Base-by-base conservation (phyloP, 2,329 filamentous ascomycete species). In the Diaporthe batatas region DNA sequence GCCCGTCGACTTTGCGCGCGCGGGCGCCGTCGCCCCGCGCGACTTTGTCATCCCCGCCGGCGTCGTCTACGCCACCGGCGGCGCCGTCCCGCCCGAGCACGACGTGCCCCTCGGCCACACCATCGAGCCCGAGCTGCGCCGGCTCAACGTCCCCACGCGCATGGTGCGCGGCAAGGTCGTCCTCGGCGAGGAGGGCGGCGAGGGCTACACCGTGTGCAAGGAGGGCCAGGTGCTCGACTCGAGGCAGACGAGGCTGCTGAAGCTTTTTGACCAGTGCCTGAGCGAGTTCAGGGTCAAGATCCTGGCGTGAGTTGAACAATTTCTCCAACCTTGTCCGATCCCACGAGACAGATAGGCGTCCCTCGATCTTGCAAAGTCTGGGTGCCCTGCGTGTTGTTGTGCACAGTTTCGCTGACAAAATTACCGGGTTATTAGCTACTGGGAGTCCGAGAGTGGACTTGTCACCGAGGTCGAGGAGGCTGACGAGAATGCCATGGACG, bases 211-310 rank as follows among this genome's bases (percentile, higher is more conserved):
- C 12, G 91, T 99, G 65, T 98, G 96, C 85, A 91, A 91, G 79
- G 92, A 95, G 82, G 96, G 96, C 14, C 91, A 98, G 80, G 88
- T 91, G 57, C 84, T 99, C 77, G 95, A 98, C 83, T 95, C 93
- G 77, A 90, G 96, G 78, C 96, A 99, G 88, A 98, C 96, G 72
- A 92, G 95, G 76, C 85, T 99, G 80, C 83, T 99, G 83, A 98
- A 98, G 90, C 88, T 98, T 79, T 98, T 99, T 84, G 93, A 94
- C 69, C 90, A 98, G 72, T 94, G 93, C 75, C 90, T 96, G 84
- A 94, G 94, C 73, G 95, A 98, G 85, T 99, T 99, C 86, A 92
- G 88, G 82, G 91, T 99, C 73, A 88, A 91, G 79, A 85, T 97
- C 76, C 85, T 93, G 82, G 95, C 95, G 80, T 92, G 88, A 82